Percentiles rank a stretch among this genome's conserved stretches.
phyloP scores from a whole-genome alignment of 2,329 filamentous ascomycete genomes.

The Piedraia hortae region DNA sequence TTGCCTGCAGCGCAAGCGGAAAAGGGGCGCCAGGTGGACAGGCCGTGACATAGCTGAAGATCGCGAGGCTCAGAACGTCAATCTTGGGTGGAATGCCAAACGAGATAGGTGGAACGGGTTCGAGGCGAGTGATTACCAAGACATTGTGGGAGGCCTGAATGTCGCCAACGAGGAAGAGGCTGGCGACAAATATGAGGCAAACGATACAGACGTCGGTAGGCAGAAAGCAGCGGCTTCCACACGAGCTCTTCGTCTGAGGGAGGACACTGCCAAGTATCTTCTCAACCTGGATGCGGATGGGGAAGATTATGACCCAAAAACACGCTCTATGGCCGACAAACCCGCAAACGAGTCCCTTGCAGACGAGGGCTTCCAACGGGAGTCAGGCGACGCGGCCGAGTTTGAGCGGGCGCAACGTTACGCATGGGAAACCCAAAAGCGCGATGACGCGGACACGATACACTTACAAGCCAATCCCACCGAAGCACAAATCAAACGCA shows the following conservation, averaged over 20 bases:
- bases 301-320: constrained; percentile 94
- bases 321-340: constrained; percentile 63
- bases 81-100: constrained; percentile 88
- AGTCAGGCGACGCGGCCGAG: constrained; percentile 71
- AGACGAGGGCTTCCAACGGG: constrained; percentile 74
- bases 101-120: constrained; percentile 97
- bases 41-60: constrained; percentile 85
- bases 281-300: constrained; percentile 70
- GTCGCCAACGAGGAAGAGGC: constrained; percentile 22
- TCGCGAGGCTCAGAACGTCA: constrained; percentile 59
- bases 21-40: constrained; percentile 73
- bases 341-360: constrained; percentile 62
- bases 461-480: constrained; percentile 95
- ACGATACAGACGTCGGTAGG: constrained; percentile 90
- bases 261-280: constrained; percentile 93
- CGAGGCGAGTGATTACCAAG: constrained; percentile 58
- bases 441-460: constrained; percentile 45
- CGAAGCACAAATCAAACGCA: constrained; percentile 58
- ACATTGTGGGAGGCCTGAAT: constrained; percentile 53
- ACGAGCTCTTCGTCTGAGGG: constrained; percentile 66
- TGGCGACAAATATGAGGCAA: constrained; percentile 51
- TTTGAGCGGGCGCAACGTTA: constrained; percentile 75
- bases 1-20: constrained; percentile 66
- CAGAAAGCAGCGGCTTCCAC: constrained; percentile 80
- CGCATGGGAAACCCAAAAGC: constrained; percentile 87